These are phyloP conservation scores for Nigrospora osmanthi DNA, from an alignment of 2,329 filamentous ascomycete genomes.

Conservation along the genomic window DNA sequence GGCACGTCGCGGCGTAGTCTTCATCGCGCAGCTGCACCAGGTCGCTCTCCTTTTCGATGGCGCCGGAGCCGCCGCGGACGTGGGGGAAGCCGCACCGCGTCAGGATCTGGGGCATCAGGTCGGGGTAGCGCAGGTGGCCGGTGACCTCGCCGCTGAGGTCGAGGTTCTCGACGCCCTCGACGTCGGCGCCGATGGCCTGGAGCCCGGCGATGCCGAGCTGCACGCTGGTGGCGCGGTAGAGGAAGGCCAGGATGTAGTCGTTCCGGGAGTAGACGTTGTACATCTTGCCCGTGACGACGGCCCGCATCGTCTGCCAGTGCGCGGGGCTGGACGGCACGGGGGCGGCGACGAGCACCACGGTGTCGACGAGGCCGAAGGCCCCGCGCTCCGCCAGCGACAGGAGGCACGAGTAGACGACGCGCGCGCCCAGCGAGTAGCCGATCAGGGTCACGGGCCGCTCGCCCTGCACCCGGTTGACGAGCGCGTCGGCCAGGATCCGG, in stretches of 20 bases:
- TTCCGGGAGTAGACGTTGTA: slow-evolving; percentile 86
- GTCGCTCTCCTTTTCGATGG: slow-evolving; percentile 41
- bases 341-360: slow-evolving; percentile 63
- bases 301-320: slow-evolving; percentile 37
- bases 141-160: slow-evolving; percentile 43
- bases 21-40: slow-evolving; percentile 22
- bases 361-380: slow-evolving; percentile 62
- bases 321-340: slow-evolving; percentile 64
- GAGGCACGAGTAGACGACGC: slow-evolving; percentile 62
- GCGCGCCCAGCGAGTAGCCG: slow-evolving; percentile 59
- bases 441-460: slow-evolving; percentile 59
- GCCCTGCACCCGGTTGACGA: slow-evolving; percentile 62
- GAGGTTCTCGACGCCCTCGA: slow-evolving; percentile 56
- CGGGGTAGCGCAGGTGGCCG: slow-evolving; percentile 45
- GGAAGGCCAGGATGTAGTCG: slow-evolving; percentile 78
- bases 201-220: slow-evolving; percentile 79
- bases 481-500: slow-evolving; percentile 59
- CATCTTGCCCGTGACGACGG: slow-evolving; percentile 53
- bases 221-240: slow-evolving; percentile 78
- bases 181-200: slow-evolving; percentile 56
- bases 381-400: slow-evolving; percentile 54
- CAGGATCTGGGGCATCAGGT: slow-evolving; percentile 42
- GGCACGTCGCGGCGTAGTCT: slow-evolving; percentile 22
- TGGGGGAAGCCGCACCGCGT: slow-evolving; percentile 42
- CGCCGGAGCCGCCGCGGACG: slow-evolving; percentile 31